A percentile compares a stretch with the other conserved stretches of the same genome.
Conservation (phyloP, 2,329 filamentous ascomycete genomes). For the Venturia effusa region DNA sequence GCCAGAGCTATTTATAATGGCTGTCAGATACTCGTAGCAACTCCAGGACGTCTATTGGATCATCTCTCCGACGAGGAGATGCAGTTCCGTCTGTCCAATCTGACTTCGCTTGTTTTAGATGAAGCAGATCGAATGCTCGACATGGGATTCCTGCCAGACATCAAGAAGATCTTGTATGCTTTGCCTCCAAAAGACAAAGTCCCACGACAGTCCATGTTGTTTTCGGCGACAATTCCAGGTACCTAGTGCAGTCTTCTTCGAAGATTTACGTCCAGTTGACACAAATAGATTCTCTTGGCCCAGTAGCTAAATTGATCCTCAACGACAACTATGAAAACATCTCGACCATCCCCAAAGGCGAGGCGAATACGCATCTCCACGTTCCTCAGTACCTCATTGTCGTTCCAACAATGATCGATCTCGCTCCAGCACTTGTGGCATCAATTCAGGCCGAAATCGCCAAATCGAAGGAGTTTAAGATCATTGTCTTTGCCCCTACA, state of each 20-base stretch:
- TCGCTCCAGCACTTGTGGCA: slow-evolving; percentile 34
- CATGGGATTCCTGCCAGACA: slow-evolving; percentile 95
- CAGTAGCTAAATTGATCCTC: slow-evolving; percentile 26
- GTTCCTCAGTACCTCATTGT: slow-evolving; percentile 84
- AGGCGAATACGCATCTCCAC: slow-evolving; percentile 79
- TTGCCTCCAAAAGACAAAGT: slow-evolving; percentile 50
- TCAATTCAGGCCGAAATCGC: slow-evolving; percentile 52
- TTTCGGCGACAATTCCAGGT: slow-evolving; percentile 92
- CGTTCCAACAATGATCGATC: slow-evolving; percentile 32
- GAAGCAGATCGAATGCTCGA: slow-evolving; percentile 98
- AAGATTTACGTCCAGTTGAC: slow-evolving; percentile 29
- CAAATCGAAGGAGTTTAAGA: slow-evolving; percentile 61
- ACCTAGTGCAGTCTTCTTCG: slow-evolving; percentile 57
- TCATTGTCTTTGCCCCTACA: slow-evolving; percentile 42
- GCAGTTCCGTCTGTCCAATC: slow-evolving; percentile 58
- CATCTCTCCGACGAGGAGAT: slow-evolving; percentile 77
- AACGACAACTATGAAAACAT: slow-evolving; percentile 71
- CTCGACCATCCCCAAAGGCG: slow-evolving; percentile 70
- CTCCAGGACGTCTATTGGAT: slow-evolving; percentile 90
- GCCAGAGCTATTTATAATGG: slow-evolving; percentile 62
- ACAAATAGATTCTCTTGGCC: background rate
- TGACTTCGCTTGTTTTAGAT: slow-evolving; percentile 77
- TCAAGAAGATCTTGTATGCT: slow-evolving; percentile 72
- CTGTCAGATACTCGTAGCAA: slow-evolving; percentile 73
- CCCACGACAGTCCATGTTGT: slow-evolving; percentile 91